phyloP scores from a whole-genome alignment of 2,329 filamentous ascomycete genomes.

The Nannizziopsis barbatae region DNA sequence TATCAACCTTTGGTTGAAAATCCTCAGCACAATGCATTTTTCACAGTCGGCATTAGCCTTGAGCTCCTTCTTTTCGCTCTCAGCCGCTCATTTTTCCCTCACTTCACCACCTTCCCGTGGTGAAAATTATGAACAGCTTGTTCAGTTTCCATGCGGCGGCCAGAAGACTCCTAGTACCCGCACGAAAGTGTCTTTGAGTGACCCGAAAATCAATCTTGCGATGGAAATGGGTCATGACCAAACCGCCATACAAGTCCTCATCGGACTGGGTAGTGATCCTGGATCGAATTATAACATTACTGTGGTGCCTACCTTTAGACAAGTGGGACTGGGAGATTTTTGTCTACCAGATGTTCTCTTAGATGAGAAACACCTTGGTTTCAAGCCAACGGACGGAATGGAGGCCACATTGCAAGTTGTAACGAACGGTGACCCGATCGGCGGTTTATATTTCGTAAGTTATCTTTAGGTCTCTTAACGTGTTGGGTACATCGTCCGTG shows the following conservation, averaged over 20 bases:
- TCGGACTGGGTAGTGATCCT: constrained; percentile 43
- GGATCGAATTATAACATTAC: constrained; percentile 57
- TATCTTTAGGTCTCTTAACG: not conserved
- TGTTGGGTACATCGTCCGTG: not conserved
- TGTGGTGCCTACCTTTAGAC: constrained; percentile 50
- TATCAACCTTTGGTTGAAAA: not conserved
- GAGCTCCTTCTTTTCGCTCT: constrained; percentile 35
- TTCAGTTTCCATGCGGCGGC: constrained; percentile 42
- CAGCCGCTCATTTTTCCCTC: constrained; percentile 47
- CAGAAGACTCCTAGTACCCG: constrained; percentile 37
- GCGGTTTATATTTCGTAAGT: constrained; percentile 56
- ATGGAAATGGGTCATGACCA: constrained; percentile 43
- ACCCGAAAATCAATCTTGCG: constrained; percentile 41
- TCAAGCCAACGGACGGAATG: constrained; percentile 48
- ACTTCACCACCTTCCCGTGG: constrained; percentile 43
- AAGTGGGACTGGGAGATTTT: constrained; percentile 52
- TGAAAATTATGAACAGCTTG: constrained; percentile 38
- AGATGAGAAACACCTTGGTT: constrained; percentile 22
- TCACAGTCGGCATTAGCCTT: constrained; percentile 33
- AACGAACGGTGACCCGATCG: constrained; percentile 47
- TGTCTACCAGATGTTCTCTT: constrained; percentile 50
- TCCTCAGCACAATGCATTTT: constrained; percentile 21
- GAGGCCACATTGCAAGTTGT: constrained; percentile 59
- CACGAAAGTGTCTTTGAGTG: constrained; percentile 40
- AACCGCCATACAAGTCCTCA: constrained; percentile 43